Evolutionary conservation across 331 rosid genomes (phyloP).

Genomic region (Rosa hybrid): DNA sequence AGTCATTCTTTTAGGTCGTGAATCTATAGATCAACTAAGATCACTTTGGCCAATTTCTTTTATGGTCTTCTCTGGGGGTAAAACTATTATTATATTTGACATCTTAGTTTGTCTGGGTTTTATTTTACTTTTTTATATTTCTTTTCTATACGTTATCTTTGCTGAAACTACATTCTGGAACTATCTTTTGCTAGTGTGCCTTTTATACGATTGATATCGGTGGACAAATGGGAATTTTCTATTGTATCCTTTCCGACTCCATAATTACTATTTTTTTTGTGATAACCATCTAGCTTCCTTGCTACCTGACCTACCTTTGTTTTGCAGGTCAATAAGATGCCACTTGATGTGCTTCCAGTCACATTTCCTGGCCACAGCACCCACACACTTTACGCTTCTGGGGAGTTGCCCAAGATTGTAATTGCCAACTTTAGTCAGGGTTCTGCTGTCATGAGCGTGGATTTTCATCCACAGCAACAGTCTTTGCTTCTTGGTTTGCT

Average conservation of each 20-base stretch:
- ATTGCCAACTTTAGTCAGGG: conserved; percentile 25
- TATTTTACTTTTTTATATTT: neutral
- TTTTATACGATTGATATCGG: neutral
- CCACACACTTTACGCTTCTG: neutral
- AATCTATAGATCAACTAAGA: neutral
- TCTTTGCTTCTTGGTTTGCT: conserved; percentile 29
- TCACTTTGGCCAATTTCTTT: neutral
- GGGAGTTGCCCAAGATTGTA: conserved; percentile 22
- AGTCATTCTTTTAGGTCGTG: neutral
- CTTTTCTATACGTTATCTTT: neutral
- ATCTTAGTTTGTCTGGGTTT: neutral
- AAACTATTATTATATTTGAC: neutral
- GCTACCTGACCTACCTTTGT: neutral
- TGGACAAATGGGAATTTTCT: neutral
- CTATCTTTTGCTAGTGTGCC: neutral
- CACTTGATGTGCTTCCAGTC: conserved; percentile 2
- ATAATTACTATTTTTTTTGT: neutral
- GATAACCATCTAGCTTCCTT: neutral
- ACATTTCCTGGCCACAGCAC: conserved; percentile 15
- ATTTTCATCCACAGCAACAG: conserved; percentile 26
- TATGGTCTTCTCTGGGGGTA: neutral
- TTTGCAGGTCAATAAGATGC: conserved; percentile 24
- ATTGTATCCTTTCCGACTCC: neutral
- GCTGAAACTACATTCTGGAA: neutral
- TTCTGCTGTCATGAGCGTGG: conserved; percentile 25